phyloP scores from a whole-genome alignment of 148 eudicot species.

The Diospyros lotus region DNA sequence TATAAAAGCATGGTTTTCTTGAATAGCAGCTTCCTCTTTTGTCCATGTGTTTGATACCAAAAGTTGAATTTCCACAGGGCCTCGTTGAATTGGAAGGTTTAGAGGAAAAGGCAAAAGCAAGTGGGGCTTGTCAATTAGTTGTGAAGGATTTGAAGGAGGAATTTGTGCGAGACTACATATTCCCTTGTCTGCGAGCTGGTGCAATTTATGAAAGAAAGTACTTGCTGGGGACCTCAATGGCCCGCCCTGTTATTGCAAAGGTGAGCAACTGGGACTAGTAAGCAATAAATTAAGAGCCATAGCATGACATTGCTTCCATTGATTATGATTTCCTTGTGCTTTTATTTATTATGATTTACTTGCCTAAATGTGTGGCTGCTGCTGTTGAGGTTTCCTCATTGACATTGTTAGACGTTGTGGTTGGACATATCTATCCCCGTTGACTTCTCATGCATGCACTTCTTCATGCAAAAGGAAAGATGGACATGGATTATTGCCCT shows the following conservation, averaged over 20 bases:
- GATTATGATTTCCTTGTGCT: background rate
- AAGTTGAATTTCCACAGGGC: slow-evolving; percentile 43
- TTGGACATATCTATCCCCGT: background rate
- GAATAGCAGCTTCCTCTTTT: background rate
- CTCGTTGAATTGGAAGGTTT: slow-evolving; percentile 78
- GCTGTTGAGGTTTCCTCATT: background rate
- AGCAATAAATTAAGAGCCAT: background rate
- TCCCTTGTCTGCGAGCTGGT: slow-evolving; percentile 96
- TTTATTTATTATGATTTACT: background rate
- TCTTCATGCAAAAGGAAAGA: background rate
- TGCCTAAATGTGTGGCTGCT: background rate
- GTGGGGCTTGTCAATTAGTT: slow-evolving; percentile 94
- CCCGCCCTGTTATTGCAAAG: slow-evolving; percentile 99
- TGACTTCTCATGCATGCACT: background rate
- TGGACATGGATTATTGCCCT: background rate
- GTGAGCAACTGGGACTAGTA: slow-evolving; percentile 28
- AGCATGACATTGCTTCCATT: background rate
- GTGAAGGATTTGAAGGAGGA: slow-evolving; percentile 96
- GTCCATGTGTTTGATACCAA: background rate
- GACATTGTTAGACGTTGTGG: background rate
- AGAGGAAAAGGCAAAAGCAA: slow-evolving; percentile 94
- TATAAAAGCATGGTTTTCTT: background rate
- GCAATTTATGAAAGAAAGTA: slow-evolving; percentile 95
- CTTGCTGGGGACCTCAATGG: slow-evolving; percentile 97
- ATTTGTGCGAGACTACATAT: slow-evolving; percentile 84